These are phyloP conservation scores for Phyllosticta paracitricarpa DNA, from an alignment of 2,329 filamentous ascomycete species.

Conservation along the genomic window DNA sequence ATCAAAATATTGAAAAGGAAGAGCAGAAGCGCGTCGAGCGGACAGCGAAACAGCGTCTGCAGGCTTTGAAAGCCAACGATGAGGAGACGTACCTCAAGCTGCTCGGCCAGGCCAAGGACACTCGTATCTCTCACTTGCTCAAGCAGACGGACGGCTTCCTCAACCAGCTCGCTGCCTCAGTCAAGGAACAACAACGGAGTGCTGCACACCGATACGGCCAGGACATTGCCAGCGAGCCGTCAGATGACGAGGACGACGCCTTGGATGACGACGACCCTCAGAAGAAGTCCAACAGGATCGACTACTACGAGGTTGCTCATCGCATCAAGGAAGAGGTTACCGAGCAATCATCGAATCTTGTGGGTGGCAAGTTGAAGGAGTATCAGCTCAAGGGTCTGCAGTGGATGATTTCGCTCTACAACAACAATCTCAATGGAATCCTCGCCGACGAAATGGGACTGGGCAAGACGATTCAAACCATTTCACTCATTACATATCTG, in stretches of 20 bases:
- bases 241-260: slow-evolving; percentile 55
- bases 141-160: slow-evolving; percentile 97
- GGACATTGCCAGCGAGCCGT: slow-evolving; percentile 40
- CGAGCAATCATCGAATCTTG: slow-evolving; percentile 71
- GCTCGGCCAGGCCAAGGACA: slow-evolving; percentile 97
- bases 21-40: slow-evolving; percentile 97
- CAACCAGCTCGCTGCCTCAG: slow-evolving; percentile 86
- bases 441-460: slow-evolving; percentile 99
- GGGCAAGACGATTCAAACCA: slow-evolving; percentile 98
- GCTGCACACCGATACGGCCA: slow-evolving; percentile 70
- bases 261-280: slow-evolving; percentile 61
- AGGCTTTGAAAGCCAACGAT: slow-evolving; percentile 96
- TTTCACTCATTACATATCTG: slow-evolving; percentile 92
- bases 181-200: slow-evolving; percentile 85
- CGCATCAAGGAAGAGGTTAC: slow-evolving; percentile 87
- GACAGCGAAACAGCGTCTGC: slow-evolving; percentile 97
- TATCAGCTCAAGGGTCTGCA: slow-evolving; percentile 98
- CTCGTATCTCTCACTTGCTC: slow-evolving; percentile 93
- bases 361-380: slow-evolving; percentile 89
- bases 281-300: slow-evolving; percentile 67
- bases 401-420: slow-evolving; percentile 99
- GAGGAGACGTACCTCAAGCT: slow-evolving; percentile 98
- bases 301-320: slow-evolving; percentile 98
- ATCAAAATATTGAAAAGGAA: slow-evolving; percentile 96
- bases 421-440: slow-evolving; percentile 99